Conservation (phyloP, 2,329 filamentous ascomycete genomes). For the Ascochyta fabae region DNA sequence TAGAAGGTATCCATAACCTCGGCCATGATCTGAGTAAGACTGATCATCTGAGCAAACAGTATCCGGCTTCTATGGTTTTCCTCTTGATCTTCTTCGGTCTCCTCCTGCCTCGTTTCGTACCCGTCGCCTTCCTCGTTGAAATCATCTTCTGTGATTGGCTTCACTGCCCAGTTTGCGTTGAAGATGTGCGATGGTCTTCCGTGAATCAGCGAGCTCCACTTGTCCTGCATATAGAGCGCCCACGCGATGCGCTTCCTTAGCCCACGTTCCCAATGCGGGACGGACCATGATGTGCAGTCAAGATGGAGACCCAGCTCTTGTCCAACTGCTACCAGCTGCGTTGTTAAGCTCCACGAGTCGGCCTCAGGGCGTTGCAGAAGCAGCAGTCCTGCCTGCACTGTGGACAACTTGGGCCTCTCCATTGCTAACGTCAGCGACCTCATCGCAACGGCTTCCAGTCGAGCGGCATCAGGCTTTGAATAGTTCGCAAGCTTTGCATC, state of each 20-base stretch:
- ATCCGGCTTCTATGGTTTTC: conserved; percentile 72
- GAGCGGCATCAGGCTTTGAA: conserved; percentile 73
- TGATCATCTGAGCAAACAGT: conserved; percentile 77
- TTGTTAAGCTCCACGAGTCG: conserved; percentile 83
- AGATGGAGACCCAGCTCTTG: conserved; percentile 90
- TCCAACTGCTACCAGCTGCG: conserved; percentile 83
- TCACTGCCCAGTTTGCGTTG: conserved; percentile 77
- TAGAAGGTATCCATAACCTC: conserved; percentile 86
- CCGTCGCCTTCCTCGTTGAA: conserved; percentile 68
- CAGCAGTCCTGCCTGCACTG: conserved; percentile 77
- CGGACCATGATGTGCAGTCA: conserved; percentile 85
- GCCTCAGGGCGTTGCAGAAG: conserved; percentile 77
- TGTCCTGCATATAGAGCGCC: conserved; percentile 94
- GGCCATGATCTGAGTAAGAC: conserved; percentile 75
- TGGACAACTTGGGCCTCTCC: conserved; percentile 81
- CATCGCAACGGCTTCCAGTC: conserved; percentile 76
- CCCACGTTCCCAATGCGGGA: conserved; percentile 85
- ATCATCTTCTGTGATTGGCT: conserved; percentile 67
- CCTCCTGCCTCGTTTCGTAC: conserved; percentile 59
- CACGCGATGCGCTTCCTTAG: conserved; percentile 85
- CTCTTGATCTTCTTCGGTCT: conserved; percentile 62
- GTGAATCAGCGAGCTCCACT: conserved; percentile 85
- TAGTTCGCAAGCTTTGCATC: conserved; percentile 69
- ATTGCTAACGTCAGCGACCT: conserved; percentile 77
- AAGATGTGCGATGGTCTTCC: conserved; percentile 82